These are phyloP conservation scores for Cyanophora paradoxa DNA, from an alignment of 78 protist species.

Conservation along the genomic window DNA sequence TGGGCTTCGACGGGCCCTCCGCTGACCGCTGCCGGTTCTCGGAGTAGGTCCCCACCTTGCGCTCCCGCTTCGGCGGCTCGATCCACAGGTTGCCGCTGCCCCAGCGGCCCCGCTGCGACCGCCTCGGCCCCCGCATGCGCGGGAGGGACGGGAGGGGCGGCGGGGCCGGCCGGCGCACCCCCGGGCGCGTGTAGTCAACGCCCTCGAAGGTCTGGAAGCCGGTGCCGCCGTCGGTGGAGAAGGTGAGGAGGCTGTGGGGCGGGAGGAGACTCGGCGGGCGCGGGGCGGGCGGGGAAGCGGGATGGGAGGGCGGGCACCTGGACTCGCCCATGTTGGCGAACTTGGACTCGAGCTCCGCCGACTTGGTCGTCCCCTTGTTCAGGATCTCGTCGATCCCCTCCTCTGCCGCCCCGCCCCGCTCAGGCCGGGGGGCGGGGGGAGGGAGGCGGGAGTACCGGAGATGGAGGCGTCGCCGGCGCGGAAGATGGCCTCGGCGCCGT, in stretches of 20 bases:
- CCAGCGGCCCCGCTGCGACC: no score
- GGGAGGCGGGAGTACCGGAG: conserved; percentile 34
- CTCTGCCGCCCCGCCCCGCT: neutral
- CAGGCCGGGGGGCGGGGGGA: conserved; percentile 26
- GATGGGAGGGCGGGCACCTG: no score
- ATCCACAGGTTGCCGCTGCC: conserved; percentile 39
- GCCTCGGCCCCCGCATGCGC: no score
- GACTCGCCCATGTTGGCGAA: conserved; percentile 16
- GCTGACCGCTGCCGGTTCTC: conserved; percentile 21
- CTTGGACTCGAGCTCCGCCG: conserved; percentile 28
- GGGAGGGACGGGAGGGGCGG: no score
- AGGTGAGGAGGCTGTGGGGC: conserved; percentile 21
- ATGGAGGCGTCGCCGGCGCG: conserved; percentile 28
- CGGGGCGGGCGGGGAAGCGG: no score
- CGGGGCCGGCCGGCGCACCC: no score
- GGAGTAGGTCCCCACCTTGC: conserved; percentile 22
- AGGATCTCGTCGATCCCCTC: conserved; percentile 68
- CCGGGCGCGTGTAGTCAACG: conserved; percentile 55
- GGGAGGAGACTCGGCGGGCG: no score
- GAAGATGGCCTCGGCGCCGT: conserved; percentile 89
- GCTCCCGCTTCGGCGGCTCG: conserved; percentile 53
- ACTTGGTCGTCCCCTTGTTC: conserved; percentile 46
- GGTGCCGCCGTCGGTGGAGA: conserved; percentile 42
- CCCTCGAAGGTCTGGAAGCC: conserved; percentile 79
- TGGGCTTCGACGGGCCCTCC: neutral